Evolutionary conservation across 2,329 filamentous ascomycete species (phyloP), one percentile per base, ranked within the genome.

Genomic region (Teratosphaeria epicoccoides): DNA sequence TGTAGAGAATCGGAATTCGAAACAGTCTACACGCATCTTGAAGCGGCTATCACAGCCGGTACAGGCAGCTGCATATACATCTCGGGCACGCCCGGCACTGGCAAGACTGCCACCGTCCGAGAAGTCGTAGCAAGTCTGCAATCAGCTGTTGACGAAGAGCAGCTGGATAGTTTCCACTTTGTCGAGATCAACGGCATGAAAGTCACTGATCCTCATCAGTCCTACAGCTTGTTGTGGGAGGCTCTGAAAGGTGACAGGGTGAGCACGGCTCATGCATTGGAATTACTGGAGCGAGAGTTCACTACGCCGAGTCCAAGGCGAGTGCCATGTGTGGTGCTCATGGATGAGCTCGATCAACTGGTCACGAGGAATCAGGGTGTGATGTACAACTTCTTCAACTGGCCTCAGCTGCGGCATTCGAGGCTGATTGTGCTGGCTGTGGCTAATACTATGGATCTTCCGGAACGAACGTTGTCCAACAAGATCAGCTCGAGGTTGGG

Each of bases 361-460:
- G 94, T 98, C 4, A 98, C 93, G 11, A 93, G 91, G 65, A 97
- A 95, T 63, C 94, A 98, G 68, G 91, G 88, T n/a, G 93, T 98
- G 71, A 98, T 98, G 93, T 98, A 98, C 73, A 98, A 98, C 70
- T 98, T 98, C 70, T 98, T 98, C 79, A 98, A 98, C 66, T 98
- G 93, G 93, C 93, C 93, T 3, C 87, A 88, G 10, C 76, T 97
- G 50, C 81, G 87, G 47, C 90, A 98, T 69, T 95, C 88, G 50
- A 82, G 90, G 47, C 77, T 98, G 44, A 96, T 98, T 67, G 94
- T 98, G 6, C 81, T 98, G 6, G 94, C 94, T 10, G 93, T 98
- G 17, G 94, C 93, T 49, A 98, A 98, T 69, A 98, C 93, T 23
- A 98, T 98, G 93, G 93, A 98, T 71, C 73, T 98, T 52, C 93